phyloP scores from a whole-genome alignment of 345 rosid species.

The Acer yangbiense region DNA sequence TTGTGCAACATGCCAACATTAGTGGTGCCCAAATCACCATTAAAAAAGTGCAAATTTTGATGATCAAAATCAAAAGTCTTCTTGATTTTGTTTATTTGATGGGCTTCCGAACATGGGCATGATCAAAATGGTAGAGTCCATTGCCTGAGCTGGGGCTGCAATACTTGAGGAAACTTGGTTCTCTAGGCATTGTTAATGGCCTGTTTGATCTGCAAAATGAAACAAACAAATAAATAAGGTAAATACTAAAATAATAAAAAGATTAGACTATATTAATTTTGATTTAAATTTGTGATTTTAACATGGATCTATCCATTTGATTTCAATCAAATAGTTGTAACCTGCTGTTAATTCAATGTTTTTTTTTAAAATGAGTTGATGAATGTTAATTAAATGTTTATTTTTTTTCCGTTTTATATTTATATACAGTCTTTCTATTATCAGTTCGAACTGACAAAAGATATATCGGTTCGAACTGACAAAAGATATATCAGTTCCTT shows the following conservation, averaged over 20 bases:
- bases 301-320: neutral
- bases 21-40: neutral
- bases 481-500: no score
- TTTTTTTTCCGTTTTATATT: no score
- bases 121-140: constrained; percentile 45
- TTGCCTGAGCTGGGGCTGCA: constrained; percentile 57
- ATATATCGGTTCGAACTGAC: no score
- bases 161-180: constrained; percentile 67
- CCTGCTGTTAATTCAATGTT: no score
- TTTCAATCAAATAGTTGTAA: no score
- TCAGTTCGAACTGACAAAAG: no score
- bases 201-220: constrained; percentile 64
- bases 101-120: constrained; percentile 44
- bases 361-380: no score
- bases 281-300: neutral
- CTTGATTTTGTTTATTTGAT: constrained; percentile 13
- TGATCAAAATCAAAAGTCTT: constrained; percentile 29
- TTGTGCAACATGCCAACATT: neutral
- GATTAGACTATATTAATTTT: neutral
- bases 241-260: neutral
- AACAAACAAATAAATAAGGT: neutral
- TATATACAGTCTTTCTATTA: no score
- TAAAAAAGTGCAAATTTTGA: neutral
- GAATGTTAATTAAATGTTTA: no score
- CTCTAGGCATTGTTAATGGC: constrained; percentile 71